phyloP scores from a whole-genome alignment of 352 stramenopile genomes.

The Phytophthora sojae region DNA sequence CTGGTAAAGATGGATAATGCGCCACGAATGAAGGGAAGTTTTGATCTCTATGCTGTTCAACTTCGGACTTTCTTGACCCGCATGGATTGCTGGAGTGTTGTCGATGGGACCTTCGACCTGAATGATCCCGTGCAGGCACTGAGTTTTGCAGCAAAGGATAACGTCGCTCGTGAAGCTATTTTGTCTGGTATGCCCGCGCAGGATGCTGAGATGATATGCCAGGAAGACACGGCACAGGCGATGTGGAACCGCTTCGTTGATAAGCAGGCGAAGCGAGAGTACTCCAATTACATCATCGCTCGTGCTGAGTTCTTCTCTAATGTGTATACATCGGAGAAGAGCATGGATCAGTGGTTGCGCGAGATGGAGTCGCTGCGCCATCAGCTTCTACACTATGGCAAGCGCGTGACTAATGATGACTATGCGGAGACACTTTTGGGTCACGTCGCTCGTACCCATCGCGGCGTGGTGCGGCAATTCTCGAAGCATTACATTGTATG shows the following conservation, averaged over 20 bases:
- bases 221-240: slow-evolving; percentile 3
- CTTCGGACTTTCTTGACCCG: slow-evolving; percentile 9
- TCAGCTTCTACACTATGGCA: slow-evolving; percentile 17
- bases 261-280: slow-evolving; percentile 22
- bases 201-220: slow-evolving; percentile 17
- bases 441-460: slow-evolving; percentile 10
- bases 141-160: neutral
- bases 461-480: slow-evolving; percentile 16
- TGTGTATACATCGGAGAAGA: slow-evolving; percentile 6
- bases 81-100: slow-evolving; percentile 17
- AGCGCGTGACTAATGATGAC: slow-evolving; percentile 8
- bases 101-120: slow-evolving; percentile 12
- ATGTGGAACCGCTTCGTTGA: slow-evolving; percentile 10
- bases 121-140: neutral
- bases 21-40: too few species aligned
- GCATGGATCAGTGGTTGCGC: slow-evolving; percentile 9
- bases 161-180: slow-evolving; percentile 11
- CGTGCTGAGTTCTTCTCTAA: slow-evolving; percentile 18
- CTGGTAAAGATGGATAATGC: too few species aligned
- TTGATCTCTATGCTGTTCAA: neutral
- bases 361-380: slow-evolving; percentile 15
- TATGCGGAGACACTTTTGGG: slow-evolving; percentile 11
- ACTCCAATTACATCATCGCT: slow-evolving; percentile 22
- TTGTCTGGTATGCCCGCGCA: slow-evolving; percentile 1
- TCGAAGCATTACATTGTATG: slow-evolving; percentile 20